Evolutionary conservation across 2,329 filamentous ascomycete genomes (phyloP).

Genomic region (Didymella exigua): DNA sequence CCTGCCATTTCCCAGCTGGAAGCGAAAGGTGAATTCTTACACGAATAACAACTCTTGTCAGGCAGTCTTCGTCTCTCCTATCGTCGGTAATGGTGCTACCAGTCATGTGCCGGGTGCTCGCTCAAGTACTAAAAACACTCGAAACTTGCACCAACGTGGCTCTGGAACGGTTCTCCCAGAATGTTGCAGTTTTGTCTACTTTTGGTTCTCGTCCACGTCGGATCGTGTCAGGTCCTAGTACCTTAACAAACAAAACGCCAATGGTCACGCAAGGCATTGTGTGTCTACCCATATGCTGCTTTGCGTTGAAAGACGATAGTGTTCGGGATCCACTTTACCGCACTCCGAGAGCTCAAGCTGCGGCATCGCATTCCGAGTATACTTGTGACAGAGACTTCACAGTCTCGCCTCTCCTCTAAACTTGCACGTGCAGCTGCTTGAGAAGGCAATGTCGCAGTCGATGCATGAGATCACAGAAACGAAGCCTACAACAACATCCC

Average conservation of each 20-base stretch:
- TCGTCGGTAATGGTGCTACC: slow-evolving; percentile 4
- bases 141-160: slow-evolving; percentile 11
- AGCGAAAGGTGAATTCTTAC: slow-evolving; percentile 5
- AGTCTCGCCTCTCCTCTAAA: background rate
- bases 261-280: background rate
- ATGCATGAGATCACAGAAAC: background rate
- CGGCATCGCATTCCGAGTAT: background rate
- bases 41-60: background rate
- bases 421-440: background rate
- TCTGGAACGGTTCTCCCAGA: slow-evolving; percentile 21
- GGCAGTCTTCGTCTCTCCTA: background rate
- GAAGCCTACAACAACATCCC: background rate
- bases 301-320: background rate
- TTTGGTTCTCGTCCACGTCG: background rate
- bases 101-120: slow-evolving; percentile 7
- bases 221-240: background rate
- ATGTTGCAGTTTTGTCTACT: background rate
- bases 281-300: background rate
- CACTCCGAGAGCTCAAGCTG: background rate
- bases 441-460: background rate
- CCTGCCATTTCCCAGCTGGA: background rate
- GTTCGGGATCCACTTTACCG: background rate
- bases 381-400: background rate
- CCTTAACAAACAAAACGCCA: too few species aligned
- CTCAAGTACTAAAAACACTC: slow-evolving; percentile 2